Evolutionary conservation across 768 basidiomycete genomes (phyloP).

Genomic region (Dioszegia aurantiaca): DNA sequence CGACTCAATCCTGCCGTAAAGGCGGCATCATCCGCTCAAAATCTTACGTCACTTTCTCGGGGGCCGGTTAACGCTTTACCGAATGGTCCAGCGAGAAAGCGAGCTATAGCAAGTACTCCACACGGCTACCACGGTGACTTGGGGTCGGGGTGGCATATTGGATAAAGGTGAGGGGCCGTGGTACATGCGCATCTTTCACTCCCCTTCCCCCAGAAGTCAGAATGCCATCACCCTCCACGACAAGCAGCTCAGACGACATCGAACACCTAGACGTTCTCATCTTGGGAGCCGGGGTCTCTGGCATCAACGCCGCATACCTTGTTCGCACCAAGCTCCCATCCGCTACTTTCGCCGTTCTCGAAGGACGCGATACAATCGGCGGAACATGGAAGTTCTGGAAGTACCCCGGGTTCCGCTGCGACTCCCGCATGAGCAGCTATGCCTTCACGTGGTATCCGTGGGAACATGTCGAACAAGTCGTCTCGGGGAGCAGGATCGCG

Average conservation of each 20-base stretch:
- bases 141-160: too few relatives aligned
- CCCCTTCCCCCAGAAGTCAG: neutral
- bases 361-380: constrained; percentile 20
- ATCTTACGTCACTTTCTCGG: neutral
- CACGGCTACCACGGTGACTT: too few relatives aligned
- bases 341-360: constrained; percentile 16
- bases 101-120: too few relatives aligned
- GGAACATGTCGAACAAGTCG: neutral
- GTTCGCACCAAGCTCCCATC: constrained; percentile 4
- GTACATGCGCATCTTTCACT: too few relatives aligned
- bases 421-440: constrained; percentile 9
- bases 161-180: too few relatives aligned
- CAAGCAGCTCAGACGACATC: neutral
- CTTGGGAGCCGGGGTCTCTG: constrained; percentile 23
- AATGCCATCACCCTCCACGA: neutral
- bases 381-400: constrained; percentile 29
- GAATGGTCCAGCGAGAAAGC: too few relatives aligned
- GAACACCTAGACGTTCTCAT: constrained; percentile 20
- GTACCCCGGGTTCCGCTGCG: constrained; percentile 23
- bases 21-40: neutral
- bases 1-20: neutral
- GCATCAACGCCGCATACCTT: constrained; percentile 24
- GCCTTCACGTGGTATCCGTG: constrained; percentile 11
- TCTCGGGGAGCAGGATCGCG: constrained; percentile 1
- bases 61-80: too few relatives aligned